Base-by-base conservation (phyloP, 495 filamentous ascomycete genomes). In the Echria macrotheca region DNA sequence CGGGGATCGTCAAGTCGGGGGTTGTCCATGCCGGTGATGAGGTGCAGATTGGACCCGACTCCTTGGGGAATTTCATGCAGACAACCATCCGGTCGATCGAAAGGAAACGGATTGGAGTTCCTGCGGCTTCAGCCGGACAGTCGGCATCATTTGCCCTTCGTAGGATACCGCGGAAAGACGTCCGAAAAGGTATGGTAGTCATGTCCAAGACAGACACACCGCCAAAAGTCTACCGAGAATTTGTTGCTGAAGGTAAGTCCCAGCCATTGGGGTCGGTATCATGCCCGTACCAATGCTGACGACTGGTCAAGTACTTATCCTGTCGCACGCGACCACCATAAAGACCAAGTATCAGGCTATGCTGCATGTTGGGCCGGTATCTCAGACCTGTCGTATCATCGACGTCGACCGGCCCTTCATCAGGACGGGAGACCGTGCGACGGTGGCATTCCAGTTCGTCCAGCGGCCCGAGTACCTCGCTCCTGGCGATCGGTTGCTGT, bases 181-280 rank as follows among this genome's bases (percentile, higher is more conserved):
- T 98, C 0, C 80, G 94, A 24, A 98, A 98, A 75, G 93, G 93
- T 18, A 97, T 97, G 94, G 93, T 98, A 0, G 91, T 97, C 9
- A 69, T 98, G 32, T 85, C 86, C 36, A 96, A 91, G 69, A 86
- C 90, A 25, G 71, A 66, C 4, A 70, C 78, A 24, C 74, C 80
- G 4, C 84, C 84, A 3, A 94, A 91, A 58, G 93, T 95, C 5
- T 85, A 86, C 64, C 80, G 87, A 28, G 91, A 96, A 60, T 98
- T 98, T 64, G 76, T 96, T 43, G 93, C 93, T 14, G 93, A 98
- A 71, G 85, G 85, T 86, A 64, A 40, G 52, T 25, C 43, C 19
- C n/a, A 6, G 15, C 22, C 22, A 29, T 22, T 36, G 32, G 3
- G 5, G 12, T 19, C 40, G 25, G 2, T 2, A 14, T 28, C 23